Evolutionary conservation across 768 basidiomycete genomes (phyloP).

Genomic region (Kondoa malvinella): DNA sequence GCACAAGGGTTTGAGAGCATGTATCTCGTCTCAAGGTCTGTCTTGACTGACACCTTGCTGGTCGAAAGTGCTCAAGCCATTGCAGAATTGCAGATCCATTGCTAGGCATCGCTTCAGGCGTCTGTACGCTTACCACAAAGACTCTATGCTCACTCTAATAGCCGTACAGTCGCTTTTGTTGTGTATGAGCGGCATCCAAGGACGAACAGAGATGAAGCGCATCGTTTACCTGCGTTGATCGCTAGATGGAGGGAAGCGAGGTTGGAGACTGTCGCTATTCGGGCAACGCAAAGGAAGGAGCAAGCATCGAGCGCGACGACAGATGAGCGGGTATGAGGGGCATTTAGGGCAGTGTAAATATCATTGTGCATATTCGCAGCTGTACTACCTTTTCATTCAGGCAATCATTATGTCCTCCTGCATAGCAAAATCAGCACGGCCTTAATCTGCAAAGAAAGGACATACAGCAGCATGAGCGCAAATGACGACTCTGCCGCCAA

Average conservation of each 20-base stretch:
- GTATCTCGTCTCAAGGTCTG: not conserved
- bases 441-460: not conserved
- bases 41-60: not conserved
- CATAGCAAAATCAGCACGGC: not conserved
- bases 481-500: slow-evolving; percentile 27
- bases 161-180: not conserved
- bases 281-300: not conserved
- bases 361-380: not conserved
- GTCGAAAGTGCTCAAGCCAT: not conserved
- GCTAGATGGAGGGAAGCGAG: not conserved
- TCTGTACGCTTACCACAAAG: not conserved
- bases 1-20: no score
- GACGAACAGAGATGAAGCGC: not conserved
- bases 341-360: not conserved
- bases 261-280: no score
- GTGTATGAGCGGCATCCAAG: slow-evolving; percentile 6
- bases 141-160: not conserved
- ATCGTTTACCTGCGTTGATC: not conserved
- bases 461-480: slow-evolving; percentile 15
- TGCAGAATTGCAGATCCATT: slow-evolving; percentile 2
- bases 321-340: not conserved
- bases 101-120: not conserved
- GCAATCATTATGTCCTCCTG: slow-evolving; percentile 4
- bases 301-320: not conserved
- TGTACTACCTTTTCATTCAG: not conserved